Evolutionary conservation across 805 yeast species (phyloP).

Genomic region (Barnettozyma californica): DNA sequence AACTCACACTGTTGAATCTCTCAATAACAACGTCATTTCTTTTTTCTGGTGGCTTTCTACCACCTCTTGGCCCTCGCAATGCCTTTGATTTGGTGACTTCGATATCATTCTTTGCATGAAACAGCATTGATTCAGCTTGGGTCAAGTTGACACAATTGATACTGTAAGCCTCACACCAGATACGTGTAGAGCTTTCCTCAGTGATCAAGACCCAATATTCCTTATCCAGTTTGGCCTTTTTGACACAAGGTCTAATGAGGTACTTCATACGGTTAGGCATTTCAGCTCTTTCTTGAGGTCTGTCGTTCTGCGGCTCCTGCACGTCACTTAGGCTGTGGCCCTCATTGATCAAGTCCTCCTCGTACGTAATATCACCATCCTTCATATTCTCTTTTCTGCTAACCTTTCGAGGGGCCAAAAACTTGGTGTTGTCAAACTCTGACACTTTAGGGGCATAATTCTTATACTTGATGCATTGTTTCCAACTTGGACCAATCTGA

Average conservation of each 20-base stretch:
- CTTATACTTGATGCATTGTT: conserved; percentile 40
- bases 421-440: conserved; percentile 37
- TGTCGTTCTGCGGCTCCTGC: conserved; percentile 2
- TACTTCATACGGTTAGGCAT: conserved; percentile 51
- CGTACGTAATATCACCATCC: conserved; percentile 1
- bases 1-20: conserved; percentile 45
- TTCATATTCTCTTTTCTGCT: background rate
- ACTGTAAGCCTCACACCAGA: conserved; percentile 52
- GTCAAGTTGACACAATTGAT: conserved; percentile 46
- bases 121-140: conserved; percentile 37
- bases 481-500: conserved; percentile 48
- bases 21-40: conserved; percentile 25
- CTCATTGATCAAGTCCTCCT: conserved; percentile 6
- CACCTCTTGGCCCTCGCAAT: background rate
- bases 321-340: background rate
- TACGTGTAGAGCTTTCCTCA: conserved; percentile 49
- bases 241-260: conserved; percentile 53
- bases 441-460: conserved; percentile 39
- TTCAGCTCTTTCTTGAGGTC: conserved; percentile 28
- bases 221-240: conserved; percentile 38
- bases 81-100: background rate
- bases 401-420: background rate
- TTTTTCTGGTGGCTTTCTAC: background rate
- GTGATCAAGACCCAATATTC: conserved; percentile 54
- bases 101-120: conserved; percentile 13